Evolutionary conservation across 495 filamentous ascomycete genomes (phyloP).

Genomic region (Aspergillus homomorphus): DNA sequence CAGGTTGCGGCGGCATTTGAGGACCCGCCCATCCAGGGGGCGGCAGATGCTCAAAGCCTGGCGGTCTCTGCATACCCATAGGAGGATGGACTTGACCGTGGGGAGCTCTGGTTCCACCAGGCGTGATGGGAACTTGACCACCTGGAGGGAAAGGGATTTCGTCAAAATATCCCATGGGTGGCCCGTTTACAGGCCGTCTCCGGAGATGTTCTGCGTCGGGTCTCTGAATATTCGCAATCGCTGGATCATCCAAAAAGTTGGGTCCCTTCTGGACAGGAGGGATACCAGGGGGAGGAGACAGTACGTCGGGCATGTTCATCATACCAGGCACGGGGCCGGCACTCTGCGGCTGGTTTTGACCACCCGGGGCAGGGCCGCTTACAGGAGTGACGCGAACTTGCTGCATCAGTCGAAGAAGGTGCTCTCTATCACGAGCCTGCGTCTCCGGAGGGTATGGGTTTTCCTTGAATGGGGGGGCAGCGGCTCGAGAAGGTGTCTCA

Average conservation of each 20-base stretch:
- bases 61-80: conserved; percentile 46
- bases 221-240: conserved; percentile 47
- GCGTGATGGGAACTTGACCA: conserved; percentile 36
- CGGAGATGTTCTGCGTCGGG: conserved; percentile 44
- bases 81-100: conserved; percentile 35
- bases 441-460: conserved; percentile 32
- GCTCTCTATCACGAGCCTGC: conserved; percentile 45
- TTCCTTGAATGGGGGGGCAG: conserved; percentile 29
- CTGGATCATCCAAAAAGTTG: conserved; percentile 45
- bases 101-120: conserved; percentile 33
- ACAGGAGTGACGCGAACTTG: conserved; percentile 40
- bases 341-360: conserved; percentile 34
- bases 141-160: conserved; percentile 40
- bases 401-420: conserved; percentile 53
- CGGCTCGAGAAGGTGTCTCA: conserved; percentile 16
- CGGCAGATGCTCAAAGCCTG: conserved; percentile 48
- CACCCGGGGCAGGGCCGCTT: conserved; percentile 21
- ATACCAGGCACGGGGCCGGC: conserved; percentile 38
- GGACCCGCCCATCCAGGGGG: conserved; percentile 41
- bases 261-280: conserved; percentile 38
- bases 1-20: conserved; percentile 37
- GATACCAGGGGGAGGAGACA: conserved; percentile 45
- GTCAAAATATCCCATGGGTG: conserved; percentile 47
- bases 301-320: conserved; percentile 41
- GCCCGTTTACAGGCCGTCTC: conserved; percentile 38